Evolutionary conservation across 805 yeast species (phyloP).

Genomic region (Yamadazyma philogaea): DNA sequence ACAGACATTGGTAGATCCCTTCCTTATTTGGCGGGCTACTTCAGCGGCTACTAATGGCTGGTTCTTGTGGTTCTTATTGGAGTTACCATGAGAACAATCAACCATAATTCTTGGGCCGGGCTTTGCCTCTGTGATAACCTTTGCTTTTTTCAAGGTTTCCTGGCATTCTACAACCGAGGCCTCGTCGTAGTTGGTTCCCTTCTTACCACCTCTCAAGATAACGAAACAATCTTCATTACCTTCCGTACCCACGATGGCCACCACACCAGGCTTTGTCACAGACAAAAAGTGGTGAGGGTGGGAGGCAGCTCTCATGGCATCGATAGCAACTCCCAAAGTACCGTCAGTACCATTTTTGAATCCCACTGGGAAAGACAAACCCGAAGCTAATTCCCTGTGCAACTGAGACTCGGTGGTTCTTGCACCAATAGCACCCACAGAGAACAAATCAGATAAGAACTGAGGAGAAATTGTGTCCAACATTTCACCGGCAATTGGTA

Average conservation of each 20-base stretch:
- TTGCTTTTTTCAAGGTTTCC: constrained; percentile 48
- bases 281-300: constrained; percentile 94
- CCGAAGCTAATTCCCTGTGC: constrained; percentile 96
- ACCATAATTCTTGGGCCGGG: constrained; percentile 72
- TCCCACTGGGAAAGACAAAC: constrained; percentile 97
- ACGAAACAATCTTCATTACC: constrained; percentile 95
- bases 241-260: constrained; percentile 92
- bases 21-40: constrained; percentile 77
- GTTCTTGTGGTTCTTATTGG: constrained; percentile 88
- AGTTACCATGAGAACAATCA: constrained; percentile 98
- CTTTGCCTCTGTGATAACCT: constrained; percentile 23
- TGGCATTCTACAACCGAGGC: constrained; percentile 74
- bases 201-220: constrained; percentile 93
- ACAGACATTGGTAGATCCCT: constrained; percentile 75
- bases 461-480: constrained; percentile 97
- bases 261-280: constrained; percentile 95
- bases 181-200: constrained; percentile 89
- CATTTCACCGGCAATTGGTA: constrained; percentile 98
- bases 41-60: constrained; percentile 88
- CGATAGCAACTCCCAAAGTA: constrained; percentile 85
- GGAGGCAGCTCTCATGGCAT: constrained; percentile 89
- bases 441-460: constrained; percentile 83
- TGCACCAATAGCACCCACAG: constrained; percentile 98
- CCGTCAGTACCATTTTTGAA: constrained; percentile 99
- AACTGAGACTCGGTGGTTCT: constrained; percentile 98